Percentiles rank a stretch among this genome's conserved stretches.
Conservation (phyloP, 768 basidiomycete genomes). For the Dendrothele bispora region DNA sequence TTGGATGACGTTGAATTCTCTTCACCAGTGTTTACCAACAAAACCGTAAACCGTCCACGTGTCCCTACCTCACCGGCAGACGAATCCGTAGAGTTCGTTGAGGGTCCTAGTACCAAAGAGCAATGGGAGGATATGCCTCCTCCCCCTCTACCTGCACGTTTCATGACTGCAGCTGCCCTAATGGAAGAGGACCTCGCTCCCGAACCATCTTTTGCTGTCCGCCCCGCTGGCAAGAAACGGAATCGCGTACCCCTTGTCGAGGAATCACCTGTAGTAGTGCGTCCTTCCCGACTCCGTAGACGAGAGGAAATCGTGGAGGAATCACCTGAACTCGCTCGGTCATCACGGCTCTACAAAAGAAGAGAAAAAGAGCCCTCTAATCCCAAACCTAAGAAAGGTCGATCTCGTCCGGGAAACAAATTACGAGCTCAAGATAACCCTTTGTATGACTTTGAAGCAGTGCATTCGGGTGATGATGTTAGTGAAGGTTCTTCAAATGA, state of each 20-base stretch:
- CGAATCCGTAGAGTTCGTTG: constrained; percentile 19
- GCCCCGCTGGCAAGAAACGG: constrained; percentile 36
- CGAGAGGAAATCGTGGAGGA: constrained; percentile 6
- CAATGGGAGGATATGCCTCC: constrained; percentile 36
- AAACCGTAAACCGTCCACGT: background rate
- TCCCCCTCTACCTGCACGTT: constrained; percentile 33
- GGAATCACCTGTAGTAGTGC: background rate
- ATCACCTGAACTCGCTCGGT: constrained; percentile 25
- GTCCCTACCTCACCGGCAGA: background rate
- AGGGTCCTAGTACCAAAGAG: too few species aligned
- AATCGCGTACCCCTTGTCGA: background rate
- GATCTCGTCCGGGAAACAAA: too few species aligned
- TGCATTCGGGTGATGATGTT: constrained; percentile 79
- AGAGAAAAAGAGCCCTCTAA: constrained; percentile 17
- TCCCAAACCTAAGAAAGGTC: too few species aligned
- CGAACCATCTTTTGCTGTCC: constrained; percentile 45
- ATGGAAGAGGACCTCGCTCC: too few species aligned
- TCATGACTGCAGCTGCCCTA: constrained; percentile 17
- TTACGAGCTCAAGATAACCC: constrained; percentile 28
- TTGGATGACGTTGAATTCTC: constrained; percentile 3
- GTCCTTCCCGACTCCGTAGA: constrained; percentile 1
- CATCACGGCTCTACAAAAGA: constrained; percentile 12
- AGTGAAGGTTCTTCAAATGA: constrained; percentile 60
- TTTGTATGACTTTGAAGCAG: constrained; percentile 68
- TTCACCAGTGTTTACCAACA: constrained; percentile 2